These are phyloP conservation scores for Pseudocercospora cruenta DNA, from an alignment of 2,329 filamentous ascomycete species.

Conservation along the genomic window DNA sequence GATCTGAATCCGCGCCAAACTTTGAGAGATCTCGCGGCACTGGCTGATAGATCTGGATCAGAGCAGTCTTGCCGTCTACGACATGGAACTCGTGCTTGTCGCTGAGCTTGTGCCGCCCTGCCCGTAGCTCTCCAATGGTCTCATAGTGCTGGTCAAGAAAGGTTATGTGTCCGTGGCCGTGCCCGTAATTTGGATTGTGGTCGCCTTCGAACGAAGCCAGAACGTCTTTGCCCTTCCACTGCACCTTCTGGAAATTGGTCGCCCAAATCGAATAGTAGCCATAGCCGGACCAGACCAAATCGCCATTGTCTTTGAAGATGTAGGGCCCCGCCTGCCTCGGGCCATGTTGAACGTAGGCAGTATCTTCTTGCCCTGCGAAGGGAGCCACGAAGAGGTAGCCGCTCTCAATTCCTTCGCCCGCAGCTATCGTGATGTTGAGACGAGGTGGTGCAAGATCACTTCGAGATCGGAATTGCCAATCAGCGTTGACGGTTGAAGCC, in stretches of 20 bases:
- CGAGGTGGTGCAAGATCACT: conserved; percentile 53
- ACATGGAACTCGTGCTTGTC: conserved; percentile 60
- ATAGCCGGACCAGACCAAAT: conserved; percentile 62
- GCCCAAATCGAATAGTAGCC: conserved; percentile 57
- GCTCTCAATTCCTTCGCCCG: conserved; percentile 43
- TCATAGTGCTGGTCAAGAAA: conserved; percentile 60
- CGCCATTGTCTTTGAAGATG: conserved; percentile 59
- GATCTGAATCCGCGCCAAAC: conserved; percentile 12
- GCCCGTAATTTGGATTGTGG: conserved; percentile 53
- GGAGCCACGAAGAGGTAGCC: too few species aligned
- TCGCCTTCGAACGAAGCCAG: conserved; percentile 60
- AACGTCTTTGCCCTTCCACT: conserved; percentile 57
- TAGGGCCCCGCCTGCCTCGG: conserved; percentile 59
- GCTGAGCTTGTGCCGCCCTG: conserved; percentile 49
- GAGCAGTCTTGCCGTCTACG: conserved; percentile 55
- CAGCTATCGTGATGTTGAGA: conserved; percentile 51
- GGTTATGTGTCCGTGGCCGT: conserved; percentile 51
- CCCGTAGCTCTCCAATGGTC: conserved; percentile 57
- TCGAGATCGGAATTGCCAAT: conserved; percentile 54
- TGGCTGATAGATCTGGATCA: conserved; percentile 59
- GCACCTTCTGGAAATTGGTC: conserved; percentile 57
- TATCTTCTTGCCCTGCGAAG: too few species aligned
- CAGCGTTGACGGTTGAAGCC: conserved; percentile 43
- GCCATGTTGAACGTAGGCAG: conserved; percentile 38
- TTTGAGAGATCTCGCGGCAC: conserved; percentile 42